Evolutionary conservation across 345 rosid genomes (phyloP).

Genomic region (Camelina sativa): DNA sequence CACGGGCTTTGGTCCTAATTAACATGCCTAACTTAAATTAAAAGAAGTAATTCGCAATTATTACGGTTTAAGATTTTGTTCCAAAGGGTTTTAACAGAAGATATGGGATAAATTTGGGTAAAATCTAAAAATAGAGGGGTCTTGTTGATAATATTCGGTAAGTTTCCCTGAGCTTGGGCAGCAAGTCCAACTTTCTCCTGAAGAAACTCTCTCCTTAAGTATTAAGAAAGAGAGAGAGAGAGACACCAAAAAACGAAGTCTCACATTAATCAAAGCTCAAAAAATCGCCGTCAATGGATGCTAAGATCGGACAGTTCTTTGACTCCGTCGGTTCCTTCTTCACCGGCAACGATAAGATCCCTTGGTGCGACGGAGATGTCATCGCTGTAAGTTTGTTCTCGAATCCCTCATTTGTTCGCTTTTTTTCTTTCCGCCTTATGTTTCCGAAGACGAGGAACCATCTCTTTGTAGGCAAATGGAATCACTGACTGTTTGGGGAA

Average conservation of each 20-base stretch:
- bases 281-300: conserved; percentile 40
- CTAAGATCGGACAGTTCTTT: conserved; percentile 48
- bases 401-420: neutral
- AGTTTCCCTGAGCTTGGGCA: conserved; percentile 10
- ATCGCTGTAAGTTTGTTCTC: conserved; percentile 54
- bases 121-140: conserved; percentile 2
- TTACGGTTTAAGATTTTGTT: neutral
- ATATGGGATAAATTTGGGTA: neutral
- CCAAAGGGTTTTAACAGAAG: neutral
- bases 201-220: conserved; percentile 3
- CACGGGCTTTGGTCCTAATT: too few species aligned
- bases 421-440: conserved; percentile 9
- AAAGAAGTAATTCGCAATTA: neutral
- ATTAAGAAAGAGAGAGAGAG: conserved; percentile 21
- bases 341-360: conserved; percentile 76
- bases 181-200: conserved; percentile 21
- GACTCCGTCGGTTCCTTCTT: conserved; percentile 68
- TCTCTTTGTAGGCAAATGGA: neutral
- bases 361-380: conserved; percentile 81
- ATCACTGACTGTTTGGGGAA: neutral
- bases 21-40: too few species aligned
- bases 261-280: conserved; percentile 25
- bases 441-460: neutral
- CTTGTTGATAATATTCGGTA: conserved; percentile 1
- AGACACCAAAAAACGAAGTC: conserved; percentile 10